Conservation (phyloP, 352 stramenopile species). For the Globisporangium carolinianum region DNA sequence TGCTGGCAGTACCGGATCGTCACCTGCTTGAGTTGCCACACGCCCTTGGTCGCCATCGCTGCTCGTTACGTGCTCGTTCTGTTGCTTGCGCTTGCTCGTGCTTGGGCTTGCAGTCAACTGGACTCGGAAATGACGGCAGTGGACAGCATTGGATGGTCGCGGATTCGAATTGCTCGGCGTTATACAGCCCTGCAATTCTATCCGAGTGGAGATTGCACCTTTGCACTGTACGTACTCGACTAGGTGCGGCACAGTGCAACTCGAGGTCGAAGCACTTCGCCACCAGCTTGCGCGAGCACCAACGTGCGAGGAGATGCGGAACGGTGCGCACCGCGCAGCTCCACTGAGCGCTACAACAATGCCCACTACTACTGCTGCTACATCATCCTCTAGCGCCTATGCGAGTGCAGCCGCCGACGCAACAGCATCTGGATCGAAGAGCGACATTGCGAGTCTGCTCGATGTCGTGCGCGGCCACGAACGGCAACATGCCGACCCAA, state of each 20-base stretch:
- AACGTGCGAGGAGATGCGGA: not conserved
- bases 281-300: too few species aligned
- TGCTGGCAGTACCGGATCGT: conserved; percentile 81
- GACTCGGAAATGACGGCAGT: not conserved
- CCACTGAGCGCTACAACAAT: too few species aligned
- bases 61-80: not conserved
- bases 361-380: not conserved
- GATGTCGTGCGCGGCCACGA: conserved; percentile 36
- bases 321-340: not conserved
- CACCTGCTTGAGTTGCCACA: conserved; percentile 76
- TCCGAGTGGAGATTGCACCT: too few species aligned
- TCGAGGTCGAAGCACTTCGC: too few species aligned
- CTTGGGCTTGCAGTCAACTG: not conserved
- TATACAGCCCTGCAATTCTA: not conserved
- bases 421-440: conserved; percentile 15
- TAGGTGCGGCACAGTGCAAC: too few species aligned
- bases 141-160: not conserved
- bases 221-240: too few species aligned
- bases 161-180: not conserved
- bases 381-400: not conserved
- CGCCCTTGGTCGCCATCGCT: conserved; percentile 62
- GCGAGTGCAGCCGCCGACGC: conserved; percentile 17
- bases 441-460: conserved; percentile 42
- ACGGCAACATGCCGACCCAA: conserved; percentile 32
- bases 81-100: conserved; percentile 12